Base-by-base conservation (phyloP, 2,329 filamentous ascomycete genomes). In the Exophiala dermatitidis region DNA sequence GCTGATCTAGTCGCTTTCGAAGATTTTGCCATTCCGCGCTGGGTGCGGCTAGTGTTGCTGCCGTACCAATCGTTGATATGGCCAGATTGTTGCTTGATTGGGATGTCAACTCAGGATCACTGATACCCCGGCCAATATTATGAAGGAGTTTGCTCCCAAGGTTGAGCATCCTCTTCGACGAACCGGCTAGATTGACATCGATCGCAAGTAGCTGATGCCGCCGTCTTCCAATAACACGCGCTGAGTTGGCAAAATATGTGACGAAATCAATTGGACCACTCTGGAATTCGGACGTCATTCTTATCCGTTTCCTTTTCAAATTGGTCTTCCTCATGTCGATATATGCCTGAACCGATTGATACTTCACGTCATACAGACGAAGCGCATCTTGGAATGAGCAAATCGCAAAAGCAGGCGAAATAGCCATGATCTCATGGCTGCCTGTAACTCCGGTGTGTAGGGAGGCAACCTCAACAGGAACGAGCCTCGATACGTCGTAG, bases 291-390 rank as follows among this genome's bases (percentile, higher is more conserved):
- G 53, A 41, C 6, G 46, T 43, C 36, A 48, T 53, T 38, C 45
- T 37, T n/a, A 48, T 49, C 5, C 57, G 56, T 54, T 61, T 63
- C 38, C 59, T 53, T 44, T 62, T 62, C n/a, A 59, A 49, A 33
- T 48, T 56, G 3, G 48, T 37, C n/a, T 41, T 69, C 62, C n/a
- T 60, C 47, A 67, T 53, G 9, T 68, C 56, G 48, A 73, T 68
- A 49, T 68, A 70, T 48, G 71, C 69, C 57, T 74, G 73, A 9
- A 74, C 64, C 1, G 73, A 73, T 56, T 70, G 67, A 58, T 73
- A 76, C 45, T 72, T 69, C n/a, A 72, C 69, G 58, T 75, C 72
- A 50, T 74, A 73, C 4, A 76, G 60, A 2, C 69, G 71, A 28
- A 76, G 62, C n/a, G 69, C 63, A 10, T 71, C 71, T 37, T 69